These are phyloP conservation scores for Serendipita sp. DNA, from an alignment of 768 basidiomycete species.

Conservation along the genomic window DNA sequence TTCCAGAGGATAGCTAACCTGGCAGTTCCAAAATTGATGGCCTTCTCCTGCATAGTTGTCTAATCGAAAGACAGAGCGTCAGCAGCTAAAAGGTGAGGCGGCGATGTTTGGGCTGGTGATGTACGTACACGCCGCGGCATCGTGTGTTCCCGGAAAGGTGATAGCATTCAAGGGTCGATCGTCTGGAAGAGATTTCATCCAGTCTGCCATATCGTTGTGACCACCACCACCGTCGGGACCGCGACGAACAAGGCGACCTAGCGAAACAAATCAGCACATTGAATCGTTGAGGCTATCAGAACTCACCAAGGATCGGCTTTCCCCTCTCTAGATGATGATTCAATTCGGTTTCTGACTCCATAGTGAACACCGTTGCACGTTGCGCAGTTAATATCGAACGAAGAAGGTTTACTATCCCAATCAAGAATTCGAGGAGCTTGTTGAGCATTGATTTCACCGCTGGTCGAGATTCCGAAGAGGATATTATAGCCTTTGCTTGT, in stretches of 20 bases:
- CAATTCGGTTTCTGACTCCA: too few relatives aligned
- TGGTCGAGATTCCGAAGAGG: too few relatives aligned
- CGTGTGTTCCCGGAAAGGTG: neutral
- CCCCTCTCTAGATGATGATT: neutral
- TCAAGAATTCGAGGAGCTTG: too few relatives aligned
- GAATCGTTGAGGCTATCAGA: neutral
- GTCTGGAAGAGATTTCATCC: neutral
- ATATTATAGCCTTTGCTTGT: too few relatives aligned
- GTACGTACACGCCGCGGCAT: neutral
- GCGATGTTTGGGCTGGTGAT: too few relatives aligned
- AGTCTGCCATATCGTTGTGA: neutral
- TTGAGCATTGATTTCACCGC: too few relatives aligned
- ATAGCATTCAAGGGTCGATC: neutral
- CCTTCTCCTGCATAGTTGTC: neutral
- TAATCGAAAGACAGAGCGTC: neutral
- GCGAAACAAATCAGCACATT: too few relatives aligned
- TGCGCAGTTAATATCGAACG: too few relatives aligned
- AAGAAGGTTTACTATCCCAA: too few relatives aligned
- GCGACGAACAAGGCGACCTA: neutral
- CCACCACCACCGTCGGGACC: too few relatives aligned
- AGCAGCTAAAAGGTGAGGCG: too few relatives aligned
- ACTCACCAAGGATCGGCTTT: neutral
- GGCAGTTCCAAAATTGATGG: slow-evolving; percentile 2
- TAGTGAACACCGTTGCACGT: too few relatives aligned
- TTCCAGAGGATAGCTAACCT: neutral